These are phyloP conservation scores for Cladosporium sp. DNA, from an alignment of 2,329 filamentous ascomycete species.

Conservation along the genomic window DNA sequence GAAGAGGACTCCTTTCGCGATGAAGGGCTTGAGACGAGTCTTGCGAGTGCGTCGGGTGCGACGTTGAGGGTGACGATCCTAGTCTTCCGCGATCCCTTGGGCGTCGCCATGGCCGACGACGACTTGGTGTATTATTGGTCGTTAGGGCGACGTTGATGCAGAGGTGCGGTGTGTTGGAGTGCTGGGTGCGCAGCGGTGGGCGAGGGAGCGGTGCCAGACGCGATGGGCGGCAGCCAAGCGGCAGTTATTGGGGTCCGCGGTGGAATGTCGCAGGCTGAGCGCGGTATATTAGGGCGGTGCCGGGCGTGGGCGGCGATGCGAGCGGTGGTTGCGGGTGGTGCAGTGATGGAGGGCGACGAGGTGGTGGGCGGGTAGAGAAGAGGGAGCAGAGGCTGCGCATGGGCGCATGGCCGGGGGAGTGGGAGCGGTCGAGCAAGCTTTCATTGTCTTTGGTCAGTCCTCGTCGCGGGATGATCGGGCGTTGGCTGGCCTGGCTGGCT, in stretches of 20 bases:
- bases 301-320: not conserved
- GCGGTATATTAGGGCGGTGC: slow-evolving; percentile 3
- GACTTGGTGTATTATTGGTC: slow-evolving; percentile 3
- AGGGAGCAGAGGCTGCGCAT: too few species aligned
- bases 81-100: slow-evolving; percentile 11
- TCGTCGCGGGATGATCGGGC: too few species aligned
- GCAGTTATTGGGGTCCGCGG: slow-evolving; percentile 1
- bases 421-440: too few species aligned
- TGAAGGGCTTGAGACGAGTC: slow-evolving; percentile 1
- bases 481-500: too few species aligned
- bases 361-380: too few species aligned
- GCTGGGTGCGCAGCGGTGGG: too few species aligned
- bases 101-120: slow-evolving; percentile 3
- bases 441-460: too few species aligned
- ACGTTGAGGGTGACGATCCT: slow-evolving; percentile 10
- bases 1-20: slow-evolving; percentile 6
- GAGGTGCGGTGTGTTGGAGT: not conserved
- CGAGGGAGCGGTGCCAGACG: not conserved
- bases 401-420: too few species aligned
- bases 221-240: not conserved
- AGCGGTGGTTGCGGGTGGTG: not conserved
- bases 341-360: too few species aligned
- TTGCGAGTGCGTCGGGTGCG: slow-evolving; percentile 6
- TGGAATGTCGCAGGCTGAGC: slow-evolving; percentile 7
- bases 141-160: not conserved